Conservation (phyloP, 441 rosid species). For the Aquilaria agallochum region DNA sequence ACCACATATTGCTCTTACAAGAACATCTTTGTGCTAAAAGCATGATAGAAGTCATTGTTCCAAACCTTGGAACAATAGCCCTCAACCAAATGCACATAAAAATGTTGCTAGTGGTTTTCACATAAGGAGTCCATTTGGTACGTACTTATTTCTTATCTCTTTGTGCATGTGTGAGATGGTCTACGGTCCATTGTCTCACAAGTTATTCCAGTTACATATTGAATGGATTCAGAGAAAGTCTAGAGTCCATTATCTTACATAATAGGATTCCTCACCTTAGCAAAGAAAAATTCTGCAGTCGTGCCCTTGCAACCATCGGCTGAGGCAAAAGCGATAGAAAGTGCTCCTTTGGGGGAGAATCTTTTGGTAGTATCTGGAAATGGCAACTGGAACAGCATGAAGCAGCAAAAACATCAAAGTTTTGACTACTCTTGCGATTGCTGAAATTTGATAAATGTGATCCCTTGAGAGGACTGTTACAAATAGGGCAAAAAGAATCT, state of each 20-base stretch:
- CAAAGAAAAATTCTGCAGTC: slow-evolving; percentile 22
- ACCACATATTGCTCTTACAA: background rate
- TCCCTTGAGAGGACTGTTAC: slow-evolving; percentile 57
- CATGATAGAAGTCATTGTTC: background rate
- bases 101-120: too few species aligned
- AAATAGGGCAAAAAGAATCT: slow-evolving; percentile 74
- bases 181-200: too few species aligned
- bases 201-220: too few species aligned
- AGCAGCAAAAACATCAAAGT: slow-evolving; percentile 32
- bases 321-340: slow-evolving; percentile 56
- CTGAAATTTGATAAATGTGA: slow-evolving; percentile 35
- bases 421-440: slow-evolving; percentile 15
- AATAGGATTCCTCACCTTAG: slow-evolving; percentile 49
- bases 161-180: too few species aligned
- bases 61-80: background rate
- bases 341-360: slow-evolving; percentile 43
- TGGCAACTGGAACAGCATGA: slow-evolving; percentile 84
- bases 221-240: background rate
- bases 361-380: slow-evolving; percentile 85
- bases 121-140: too few species aligned
- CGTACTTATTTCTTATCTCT: too few species aligned
- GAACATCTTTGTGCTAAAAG: background rate
- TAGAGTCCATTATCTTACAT: too few species aligned
- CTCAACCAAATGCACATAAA: too few species aligned
- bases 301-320: slow-evolving; percentile 44